Base-by-base conservation (phyloP, 1,139 yeast species). In the Nakaseomyces delphensis region DNA sequence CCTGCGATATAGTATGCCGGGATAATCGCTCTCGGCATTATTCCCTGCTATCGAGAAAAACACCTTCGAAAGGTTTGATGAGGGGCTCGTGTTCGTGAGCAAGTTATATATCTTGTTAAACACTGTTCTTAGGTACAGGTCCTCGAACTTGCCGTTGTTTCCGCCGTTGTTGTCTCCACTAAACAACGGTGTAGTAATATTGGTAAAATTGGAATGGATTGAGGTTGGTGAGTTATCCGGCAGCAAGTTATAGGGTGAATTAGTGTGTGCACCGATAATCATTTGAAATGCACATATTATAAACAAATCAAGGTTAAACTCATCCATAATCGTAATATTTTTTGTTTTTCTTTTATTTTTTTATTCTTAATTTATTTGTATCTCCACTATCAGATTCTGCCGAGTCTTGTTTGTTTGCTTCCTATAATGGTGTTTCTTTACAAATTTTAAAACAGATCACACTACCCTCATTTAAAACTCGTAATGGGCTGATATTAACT, bases 111-210 rank as follows among this genome's bases (percentile, higher is more conserved):
- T 21, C 27, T 33, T 33, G 8, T n/a, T 21, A n/a, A 33, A 33
- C 5, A 33, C 18, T 11, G 37, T 20, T 10, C 25, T n/a, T 16
- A 33, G 16, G n/a, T 20, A 33, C 18, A 33, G 18, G 11, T 33
- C 37, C 20, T 33, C 37, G 13, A 33, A 20, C 18, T 33, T 33
- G 4, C 10, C 11, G 13, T 9, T 8, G 18, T 13, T 33, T 5
- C 13, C 21, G 4, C 8, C 11, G 4, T 16, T 8, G 11, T 33
- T 33, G 8, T 33, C 37, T 6, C 10, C 8, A 11, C 13, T 33
- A 18, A 33, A 33, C 13, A 33, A n/a, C 15, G 37, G 37, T 11
- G 37, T 33, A n/a, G 37, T 33, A 3, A 33, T 33, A 15, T 33
- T 33, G 5, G 37, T 33, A 6, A 33, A 20, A 11, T 33, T 33